Evolutionary conservation across 164 flowering plant genomes (phyloP), one percentile per base, ranked within the genome.

Genomic region (Vitis cinerea): DNA sequence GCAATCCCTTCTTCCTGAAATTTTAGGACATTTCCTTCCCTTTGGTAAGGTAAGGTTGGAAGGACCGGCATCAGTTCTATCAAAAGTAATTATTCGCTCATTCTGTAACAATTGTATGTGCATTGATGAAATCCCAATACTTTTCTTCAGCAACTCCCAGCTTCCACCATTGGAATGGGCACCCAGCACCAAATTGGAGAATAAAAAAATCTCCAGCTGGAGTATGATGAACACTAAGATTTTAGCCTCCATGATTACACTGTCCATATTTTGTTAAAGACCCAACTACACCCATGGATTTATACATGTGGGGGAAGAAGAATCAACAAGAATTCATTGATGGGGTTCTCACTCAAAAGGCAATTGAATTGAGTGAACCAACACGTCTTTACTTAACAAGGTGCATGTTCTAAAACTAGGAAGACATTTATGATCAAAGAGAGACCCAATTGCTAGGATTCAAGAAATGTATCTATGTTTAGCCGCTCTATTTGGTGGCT

Each of bases 1-100:
- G 80, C 89, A 87, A 16, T 83, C 87, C 17, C 57, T 7, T 7
- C 1, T 9, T 30, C 59, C 29, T 17, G 74, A 37, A 58, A n/a
- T 15, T 14, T 50, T 56, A 11, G 51, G 14, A 37, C 59, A 2
- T 13, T 51, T 8, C 4, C 30, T 61, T 9, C 71, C 75, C 0
- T 23, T 15, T 0, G 86, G 84, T 1, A 81, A 73, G 17, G 80
- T 52, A 13, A 85, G 60, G 64, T 83, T 82, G 50, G 88, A 85
- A 3, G 71, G 77, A 8, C 87, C 87, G 29, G 53, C 70, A 55
- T 76, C 66, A 0, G 83, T 79, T 6, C 86, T 55, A 58, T 86
- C 90, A 58, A 76, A 86, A 1, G 59, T 59, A 5, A 86, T 50
- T 52, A 84, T 23, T 19, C 54, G 61, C 31, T 75, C 75, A 17